Percentiles rank a stretch among this genome's conserved stretches.
Conservation (phyloP, 179 eudicot species). For the Heliamphora ciliata region DNA sequence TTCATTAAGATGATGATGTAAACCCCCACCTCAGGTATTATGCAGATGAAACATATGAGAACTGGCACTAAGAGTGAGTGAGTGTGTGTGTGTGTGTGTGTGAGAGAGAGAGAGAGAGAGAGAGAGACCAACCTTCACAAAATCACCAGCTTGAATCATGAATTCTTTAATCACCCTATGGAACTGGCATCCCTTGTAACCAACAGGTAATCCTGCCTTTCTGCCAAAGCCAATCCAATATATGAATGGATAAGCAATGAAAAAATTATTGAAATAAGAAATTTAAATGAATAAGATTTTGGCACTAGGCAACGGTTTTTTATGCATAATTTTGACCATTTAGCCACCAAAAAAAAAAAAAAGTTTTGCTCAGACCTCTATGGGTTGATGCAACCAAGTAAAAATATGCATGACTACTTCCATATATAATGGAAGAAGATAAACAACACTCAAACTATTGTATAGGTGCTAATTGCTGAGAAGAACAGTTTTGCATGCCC, state of each 20-base stretch:
- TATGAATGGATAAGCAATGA: slow-evolving; percentile 6
- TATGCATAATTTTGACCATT: neutral
- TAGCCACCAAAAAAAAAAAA: neutral
- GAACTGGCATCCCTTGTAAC: slow-evolving; percentile 91
- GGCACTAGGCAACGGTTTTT: neutral
- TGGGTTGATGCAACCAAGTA: neutral
- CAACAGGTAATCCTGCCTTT: slow-evolving; percentile 88
- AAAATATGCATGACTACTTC: neutral
- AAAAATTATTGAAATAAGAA: neutral
- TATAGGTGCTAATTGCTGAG: neutral
- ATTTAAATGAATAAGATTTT: neutral
- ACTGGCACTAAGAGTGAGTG: too few relatives aligned
- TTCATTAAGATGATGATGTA: neutral
- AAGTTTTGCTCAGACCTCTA: neutral
- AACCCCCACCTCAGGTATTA: neutral
- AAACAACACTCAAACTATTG: neutral
- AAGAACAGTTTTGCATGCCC: neutral
- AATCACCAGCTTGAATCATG: slow-evolving; percentile 93
- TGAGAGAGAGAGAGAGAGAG: neutral
- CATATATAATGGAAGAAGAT: neutral
- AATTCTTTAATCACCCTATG: slow-evolving; percentile 93
- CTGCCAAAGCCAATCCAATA: slow-evolving; percentile 35
- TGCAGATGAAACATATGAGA: neutral
- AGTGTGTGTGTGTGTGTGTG: too few relatives aligned
- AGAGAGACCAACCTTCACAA: slow-evolving; percentile 54